phyloP scores from a whole-genome alignment of 2,329 filamentous ascomycete genomes.

The Massarina eburnea region DNA sequence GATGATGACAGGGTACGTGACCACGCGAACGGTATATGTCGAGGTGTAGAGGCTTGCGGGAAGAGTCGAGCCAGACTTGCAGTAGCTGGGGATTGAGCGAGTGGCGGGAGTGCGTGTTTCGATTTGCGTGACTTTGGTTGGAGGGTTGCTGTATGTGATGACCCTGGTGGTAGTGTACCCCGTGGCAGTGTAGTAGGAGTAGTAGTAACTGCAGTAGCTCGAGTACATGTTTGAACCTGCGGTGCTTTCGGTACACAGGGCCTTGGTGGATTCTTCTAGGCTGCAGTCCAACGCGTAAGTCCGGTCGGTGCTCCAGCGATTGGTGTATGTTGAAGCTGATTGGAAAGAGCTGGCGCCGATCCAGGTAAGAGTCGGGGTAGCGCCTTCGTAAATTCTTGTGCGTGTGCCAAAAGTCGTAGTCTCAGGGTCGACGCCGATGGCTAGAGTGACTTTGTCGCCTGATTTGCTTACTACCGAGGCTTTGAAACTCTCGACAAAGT shows the following conservation, averaged over 20 bases:
- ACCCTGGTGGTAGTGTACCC: conserved; percentile 3
- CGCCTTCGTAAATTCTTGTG: conserved; percentile 1
- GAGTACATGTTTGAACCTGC: background rate
- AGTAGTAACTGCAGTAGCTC: conserved; percentile 1
- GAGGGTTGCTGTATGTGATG: conserved; percentile 4
- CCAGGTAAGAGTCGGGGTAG: conserved; percentile 11
- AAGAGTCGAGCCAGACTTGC: conserved; percentile 8
- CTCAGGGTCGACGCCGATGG: conserved; percentile 7
- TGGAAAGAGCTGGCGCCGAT: conserved; percentile 7
- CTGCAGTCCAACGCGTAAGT: conserved; percentile 8
- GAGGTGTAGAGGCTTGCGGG: conserved; percentile 8
- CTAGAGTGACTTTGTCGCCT: conserved; percentile 23
- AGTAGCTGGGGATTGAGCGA: conserved; percentile 3
- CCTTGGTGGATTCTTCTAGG: background rate
- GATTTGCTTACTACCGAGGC: conserved; percentile 24
- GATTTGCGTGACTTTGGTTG: conserved; percentile 1
- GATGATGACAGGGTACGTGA: conserved; percentile 26
- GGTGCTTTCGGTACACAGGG: background rate
- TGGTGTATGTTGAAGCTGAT: background rate
- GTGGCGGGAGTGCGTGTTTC: conserved; percentile 6
- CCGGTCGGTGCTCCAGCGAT: background rate
- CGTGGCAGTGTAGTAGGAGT: background rate
- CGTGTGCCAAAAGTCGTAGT: background rate
- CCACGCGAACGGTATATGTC: conserved; percentile 14
- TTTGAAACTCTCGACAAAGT: conserved; percentile 9